Evolutionary conservation across 257 asterid genomes (phyloP).

Genomic region (Solanum pinnatisectum): DNA sequence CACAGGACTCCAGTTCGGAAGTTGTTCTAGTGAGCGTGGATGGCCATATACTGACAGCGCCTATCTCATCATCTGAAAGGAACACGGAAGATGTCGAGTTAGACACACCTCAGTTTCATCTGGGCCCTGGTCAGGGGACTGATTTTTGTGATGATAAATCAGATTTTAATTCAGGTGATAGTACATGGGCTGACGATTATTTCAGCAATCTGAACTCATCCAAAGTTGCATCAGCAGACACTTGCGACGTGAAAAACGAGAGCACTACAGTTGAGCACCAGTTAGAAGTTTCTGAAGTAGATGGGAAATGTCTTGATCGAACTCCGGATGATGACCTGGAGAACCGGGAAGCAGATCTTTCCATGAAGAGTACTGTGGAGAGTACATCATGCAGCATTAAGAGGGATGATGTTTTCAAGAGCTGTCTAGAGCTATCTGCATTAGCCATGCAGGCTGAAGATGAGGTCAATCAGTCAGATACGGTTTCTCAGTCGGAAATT

Average conservation of each 20-base stretch:
- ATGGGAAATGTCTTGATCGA: conserved; percentile 13
- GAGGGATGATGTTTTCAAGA: conserved; percentile 44
- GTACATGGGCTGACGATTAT: conserved; percentile 39
- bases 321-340: conserved; percentile 19
- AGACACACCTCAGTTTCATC: conserved; percentile 60
- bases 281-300: conserved; percentile 22
- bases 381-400: conserved; percentile 18
- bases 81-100: conserved; percentile 46
- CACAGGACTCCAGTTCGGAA: conserved; percentile 55
- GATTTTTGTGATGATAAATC: conserved; percentile 10
- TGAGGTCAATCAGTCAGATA: conserved; percentile 12
- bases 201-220: conserved; percentile 23
- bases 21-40: conserved; percentile 91
- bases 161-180: conserved; percentile 36
- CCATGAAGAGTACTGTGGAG: conserved; percentile 11
- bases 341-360: conserved; percentile 13
- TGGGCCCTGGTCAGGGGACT: conserved; percentile 64
- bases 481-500: conserved; percentile 15
- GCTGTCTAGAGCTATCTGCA: conserved; percentile 68
- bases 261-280: conserved; percentile 11
- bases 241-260: conserved; percentile 4
- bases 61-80: conserved; percentile 58
- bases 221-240: conserved; percentile 14
- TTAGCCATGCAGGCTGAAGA: conserved; percentile 27
- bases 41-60: conserved; percentile 84